Base-by-base conservation (phyloP, 768 basidiomycete species). In the Daedalea quercina region DNA sequence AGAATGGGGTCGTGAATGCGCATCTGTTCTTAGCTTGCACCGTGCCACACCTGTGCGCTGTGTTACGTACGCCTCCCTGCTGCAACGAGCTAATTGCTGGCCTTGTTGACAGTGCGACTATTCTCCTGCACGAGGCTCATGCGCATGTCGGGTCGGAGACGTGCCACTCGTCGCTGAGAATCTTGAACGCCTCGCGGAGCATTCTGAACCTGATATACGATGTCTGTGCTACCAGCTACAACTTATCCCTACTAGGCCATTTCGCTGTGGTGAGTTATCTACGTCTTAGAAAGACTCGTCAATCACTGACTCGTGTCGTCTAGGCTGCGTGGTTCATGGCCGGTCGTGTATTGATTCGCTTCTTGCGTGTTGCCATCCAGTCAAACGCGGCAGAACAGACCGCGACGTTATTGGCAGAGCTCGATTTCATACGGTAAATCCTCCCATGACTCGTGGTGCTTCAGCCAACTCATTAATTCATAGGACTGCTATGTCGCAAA, bases 71-170 rank as follows among this genome's bases (percentile, higher is more conserved):
- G n/a, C n/a, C n/a, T n/a, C n/a, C n/a, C n/a, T n/a, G n/a, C n/a
- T n/a, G n/a, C n/a, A n/a, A n/a, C n/a, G n/a, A n/a, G n/a, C n/a
- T n/a, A n/a, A n/a, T n/a, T n/a, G n/a, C n/a, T n/a, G n/a, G n/a
- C n/a, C n/a, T n/a, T 43, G 15, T 42, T 37, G 23, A 44, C 57
- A 90, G 88, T 8, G 78, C 84, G 6, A 79, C 69, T 13, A 84
- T 90, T 50, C 70, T 88, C 20, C 68, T 90, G 37, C 88, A 90
- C 60, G 88, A 90, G 57, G 84, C 86, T 2, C 86, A 88, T 61
- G 85, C 87, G 17, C 77, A 80, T 54, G 72, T 85, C 44, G 71
- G 73, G 22, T 71, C 67, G 44, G 74, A 74, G 19, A 78, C 79
- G 33, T 90, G 87, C 58, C 73, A 81, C 40, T 88, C 85, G 40